Percentiles rank a stretch among this genome's conserved stretches.
phyloP scores from a whole-genome alignment of 2,329 filamentous ascomycete genomes.

The Penicillium sp. region DNA sequence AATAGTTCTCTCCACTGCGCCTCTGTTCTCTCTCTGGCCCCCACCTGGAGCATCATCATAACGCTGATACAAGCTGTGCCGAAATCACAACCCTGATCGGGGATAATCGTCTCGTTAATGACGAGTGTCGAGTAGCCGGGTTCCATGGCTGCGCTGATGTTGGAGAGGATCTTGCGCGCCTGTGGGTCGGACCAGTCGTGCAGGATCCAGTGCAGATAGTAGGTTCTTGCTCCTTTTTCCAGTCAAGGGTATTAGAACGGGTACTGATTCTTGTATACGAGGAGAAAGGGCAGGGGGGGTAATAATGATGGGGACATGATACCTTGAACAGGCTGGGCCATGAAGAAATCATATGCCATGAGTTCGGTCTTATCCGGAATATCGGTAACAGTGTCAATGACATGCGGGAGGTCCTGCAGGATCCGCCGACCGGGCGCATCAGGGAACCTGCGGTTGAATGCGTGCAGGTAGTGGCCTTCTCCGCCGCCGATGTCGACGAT shows the following conservation, averaged over 20 bases:
- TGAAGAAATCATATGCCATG: slow-evolving; percentile 30
- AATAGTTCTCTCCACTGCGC: slow-evolving; percentile 29
- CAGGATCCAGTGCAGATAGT: slow-evolving; percentile 31
- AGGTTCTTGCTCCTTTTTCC: slow-evolving; percentile 25
- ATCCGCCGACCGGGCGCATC: background rate
- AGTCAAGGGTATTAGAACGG: background rate
- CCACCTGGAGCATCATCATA: slow-evolving; percentile 26
- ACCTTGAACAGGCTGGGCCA: slow-evolving; percentile 21
- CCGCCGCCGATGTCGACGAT: background rate
- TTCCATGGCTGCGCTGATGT: slow-evolving; percentile 27
- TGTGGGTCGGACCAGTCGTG: slow-evolving; percentile 30
- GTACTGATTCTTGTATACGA: background rate
- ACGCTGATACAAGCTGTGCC: slow-evolving; percentile 17
- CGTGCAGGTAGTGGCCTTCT: background rate
- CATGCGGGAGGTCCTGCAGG: slow-evolving; percentile 27
- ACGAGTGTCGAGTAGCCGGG: slow-evolving; percentile 31
- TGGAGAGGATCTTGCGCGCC: slow-evolving; percentile 24
- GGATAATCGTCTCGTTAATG: slow-evolving; percentile 35
- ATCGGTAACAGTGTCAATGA: slow-evolving; percentile 18
- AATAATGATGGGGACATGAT: background rate
- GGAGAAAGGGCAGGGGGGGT: no score
- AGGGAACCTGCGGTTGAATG: slow-evolving; percentile 1
- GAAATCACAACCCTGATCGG: slow-evolving; percentile 22
- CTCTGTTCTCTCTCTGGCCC: slow-evolving; percentile 27
- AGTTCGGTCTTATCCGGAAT: slow-evolving; percentile 14